phyloP scores from a whole-genome alignment of 441 rosid genomes.

The Syzygium malaccense region DNA sequence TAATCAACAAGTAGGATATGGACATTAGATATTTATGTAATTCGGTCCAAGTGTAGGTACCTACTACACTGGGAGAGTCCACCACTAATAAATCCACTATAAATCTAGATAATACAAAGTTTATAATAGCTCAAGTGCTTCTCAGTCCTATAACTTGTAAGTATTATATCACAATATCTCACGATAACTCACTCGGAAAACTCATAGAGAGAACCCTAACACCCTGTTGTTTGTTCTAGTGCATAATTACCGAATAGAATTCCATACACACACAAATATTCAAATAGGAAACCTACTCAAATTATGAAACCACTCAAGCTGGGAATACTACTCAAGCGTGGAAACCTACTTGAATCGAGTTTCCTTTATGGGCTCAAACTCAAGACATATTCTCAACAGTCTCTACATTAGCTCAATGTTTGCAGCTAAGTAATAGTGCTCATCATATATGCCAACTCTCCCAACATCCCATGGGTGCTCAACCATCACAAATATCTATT shows the following conservation, averaged over 20 bases:
- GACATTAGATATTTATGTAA: neutral
- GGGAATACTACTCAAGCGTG: neutral
- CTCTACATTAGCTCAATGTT: neutral
- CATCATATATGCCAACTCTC: neutral
- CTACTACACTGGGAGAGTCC: neutral
- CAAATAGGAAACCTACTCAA: neutral
- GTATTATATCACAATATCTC: neutral
- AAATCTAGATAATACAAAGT: neutral
- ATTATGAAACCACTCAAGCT: neutral
- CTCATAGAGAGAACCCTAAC: neutral
- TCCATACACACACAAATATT: neutral
- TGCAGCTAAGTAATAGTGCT: neutral
- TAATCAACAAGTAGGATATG: neutral
- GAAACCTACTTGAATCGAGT: neutral
- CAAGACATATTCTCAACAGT: neutral
- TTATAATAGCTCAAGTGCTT: neutral
- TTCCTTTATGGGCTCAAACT: neutral
- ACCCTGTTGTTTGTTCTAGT: neutral
- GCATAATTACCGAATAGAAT: neutral
- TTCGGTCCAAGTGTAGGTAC: neutral
- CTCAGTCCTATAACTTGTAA: rapidly evolving
- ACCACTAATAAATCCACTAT: neutral
- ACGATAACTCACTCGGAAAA: neutral
- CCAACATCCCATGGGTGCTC: neutral
- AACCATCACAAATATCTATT: neutral